Evolutionary conservation across 306 rosid genomes (phyloP), one percentile per base, ranked within the genome.

Genomic region (Quercus dentata): DNA sequence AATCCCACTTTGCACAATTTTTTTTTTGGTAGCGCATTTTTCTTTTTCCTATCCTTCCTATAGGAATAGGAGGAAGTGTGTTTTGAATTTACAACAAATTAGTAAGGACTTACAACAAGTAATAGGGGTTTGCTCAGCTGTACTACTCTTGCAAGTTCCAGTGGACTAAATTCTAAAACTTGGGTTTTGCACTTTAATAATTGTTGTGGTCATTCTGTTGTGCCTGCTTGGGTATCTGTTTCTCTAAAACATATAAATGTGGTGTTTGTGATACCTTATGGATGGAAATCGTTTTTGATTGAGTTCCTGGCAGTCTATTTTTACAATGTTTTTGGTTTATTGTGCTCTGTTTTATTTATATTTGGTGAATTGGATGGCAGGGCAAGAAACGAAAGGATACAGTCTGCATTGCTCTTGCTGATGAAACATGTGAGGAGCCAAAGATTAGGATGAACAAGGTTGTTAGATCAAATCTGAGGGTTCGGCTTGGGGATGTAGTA

Each of bases 331-430:
- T 18, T 5, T 33, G 11, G 54, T 35, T 77, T 21, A 4, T 6
- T 67, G 28, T 69, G 19, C 18, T 28, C 9, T 30, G 28, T 58
- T 59, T 28, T 15, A 8, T 64, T 71, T 67, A 49, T 71, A 69
- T 56, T 72, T 77, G 73, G 35, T 78, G 75, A 30, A 35, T 63
- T 58, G 33, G 31, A 56, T 85, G 81, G 25, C 73, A 86, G 91
- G 91, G 91, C 3, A 88, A 88, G 87, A 88, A 88, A 81, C 49
- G 89, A 21, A 88, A 33, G 79, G 89, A 88, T 84, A 88, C 89
- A 18, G 67, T 88, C 67, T 88, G 91, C 76, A 86, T 88, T n/a
- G 88, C 89, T 58, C 85, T 88, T 73, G 89, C 86, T 8, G 91
- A 88, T 61, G 91, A 88, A 4, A 62, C 73, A 2, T 88, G 89